Percentiles rank a stretch among this genome's conserved stretches.
Evolutionary conservation across 331 rosid species (phyloP).

Genomic region (Rhamnella rubrinervis): DNA sequence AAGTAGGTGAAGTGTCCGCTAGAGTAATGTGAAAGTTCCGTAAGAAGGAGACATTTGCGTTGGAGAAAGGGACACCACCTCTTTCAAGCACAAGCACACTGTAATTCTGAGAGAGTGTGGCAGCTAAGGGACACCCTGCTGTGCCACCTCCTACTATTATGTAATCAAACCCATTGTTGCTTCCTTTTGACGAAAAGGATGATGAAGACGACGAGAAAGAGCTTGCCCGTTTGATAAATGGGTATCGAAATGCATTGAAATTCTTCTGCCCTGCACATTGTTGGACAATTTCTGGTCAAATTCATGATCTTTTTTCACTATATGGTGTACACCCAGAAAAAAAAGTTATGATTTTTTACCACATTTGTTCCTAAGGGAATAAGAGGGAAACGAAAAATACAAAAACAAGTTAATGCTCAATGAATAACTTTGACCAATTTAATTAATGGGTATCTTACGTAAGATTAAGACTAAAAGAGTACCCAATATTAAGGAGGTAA

Average conservation of each 20-base stretch:
- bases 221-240: constrained; percentile 75
- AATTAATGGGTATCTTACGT: neutral
- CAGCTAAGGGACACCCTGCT: constrained; percentile 92
- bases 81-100: constrained; percentile 84
- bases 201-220: constrained; percentile 53
- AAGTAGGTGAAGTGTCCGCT: constrained; percentile 68
- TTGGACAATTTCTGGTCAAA: constrained; percentile 2
- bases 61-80: constrained; percentile 88
- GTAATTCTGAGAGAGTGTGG: constrained; percentile 74
- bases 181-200: constrained; percentile 41
- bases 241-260: constrained; percentile 37
- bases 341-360: constrained; percentile 4
- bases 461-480: neutral
- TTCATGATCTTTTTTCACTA: neutral
- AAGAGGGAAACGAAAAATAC: neutral
- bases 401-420: neutral
- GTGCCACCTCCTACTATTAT: constrained; percentile 94
- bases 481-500: too few relatives aligned
- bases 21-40: constrained; percentile 78
- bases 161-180: constrained; percentile 57
- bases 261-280: constrained; percentile 49
- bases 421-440: constrained; percentile 1
- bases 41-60: constrained; percentile 73
- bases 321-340: neutral
- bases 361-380: neutral